Conservation (phyloP, 805 yeast species). For the Yamadazyma nakazawae region DNA sequence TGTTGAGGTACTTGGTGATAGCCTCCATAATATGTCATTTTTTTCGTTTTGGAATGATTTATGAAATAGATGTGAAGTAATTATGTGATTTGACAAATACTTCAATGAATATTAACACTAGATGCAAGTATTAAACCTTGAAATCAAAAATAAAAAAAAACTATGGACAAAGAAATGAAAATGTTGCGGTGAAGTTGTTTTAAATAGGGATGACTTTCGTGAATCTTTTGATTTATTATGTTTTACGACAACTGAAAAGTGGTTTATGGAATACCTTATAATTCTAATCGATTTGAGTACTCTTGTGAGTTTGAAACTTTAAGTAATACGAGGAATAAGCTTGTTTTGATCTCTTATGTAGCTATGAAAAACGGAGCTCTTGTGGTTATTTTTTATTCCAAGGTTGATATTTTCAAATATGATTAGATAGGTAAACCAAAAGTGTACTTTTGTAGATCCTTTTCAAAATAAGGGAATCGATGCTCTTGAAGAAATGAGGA, state of each 20-base stretch:
- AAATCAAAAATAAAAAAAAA: slow-evolving; percentile 8
- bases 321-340: neutral
- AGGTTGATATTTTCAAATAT: neutral
- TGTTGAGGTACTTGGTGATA: slow-evolving; percentile 41
- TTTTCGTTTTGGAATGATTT: slow-evolving; percentile 1
- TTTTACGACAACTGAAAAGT: neutral
- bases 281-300: neutral
- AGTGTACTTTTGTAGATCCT: neutral
- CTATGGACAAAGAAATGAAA: slow-evolving; percentile 8
- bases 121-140: slow-evolving; percentile 1
- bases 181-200: neutral
- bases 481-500: neutral
- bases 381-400: neutral
- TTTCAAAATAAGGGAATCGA: neutral
- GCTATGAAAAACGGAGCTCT: neutral
- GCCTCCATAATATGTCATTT: slow-evolving; percentile 42
- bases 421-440: neutral
- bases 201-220: neutral
- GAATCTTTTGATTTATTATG: no score
- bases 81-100: no score
- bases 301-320: neutral
- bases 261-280: neutral
- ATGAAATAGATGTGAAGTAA: neutral
- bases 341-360: neutral
- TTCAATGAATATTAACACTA: neutral